Evolutionary conservation across 176 grass and related monocot species (phyloP).

Genomic region (Oryza meridionalis): DNA sequence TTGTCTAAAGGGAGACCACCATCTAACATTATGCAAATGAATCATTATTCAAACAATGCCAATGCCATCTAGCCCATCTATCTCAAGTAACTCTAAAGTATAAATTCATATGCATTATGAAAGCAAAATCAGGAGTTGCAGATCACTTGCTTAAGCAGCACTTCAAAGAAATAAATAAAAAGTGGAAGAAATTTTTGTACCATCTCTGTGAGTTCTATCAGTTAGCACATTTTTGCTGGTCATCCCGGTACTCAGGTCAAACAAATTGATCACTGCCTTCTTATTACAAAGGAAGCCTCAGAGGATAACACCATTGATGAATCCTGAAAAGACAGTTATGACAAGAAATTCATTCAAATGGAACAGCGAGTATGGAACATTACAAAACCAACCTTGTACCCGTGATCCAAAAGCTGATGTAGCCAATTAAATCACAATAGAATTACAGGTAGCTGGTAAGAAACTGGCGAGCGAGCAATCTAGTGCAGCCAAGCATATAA

Average conservation of each 20-base stretch:
- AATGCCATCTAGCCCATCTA: conserved; percentile 24
- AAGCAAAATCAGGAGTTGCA: conserved; percentile 31
- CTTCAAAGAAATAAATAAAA: not conserved
- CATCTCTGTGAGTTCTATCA: conserved; percentile 56
- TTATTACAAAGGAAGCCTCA: conserved; percentile 18
- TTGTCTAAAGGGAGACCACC: conserved; percentile 13
- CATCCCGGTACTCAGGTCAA: conserved; percentile 65
- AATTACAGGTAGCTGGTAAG: conserved; percentile 23
- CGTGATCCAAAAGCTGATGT: conserved; percentile 28
- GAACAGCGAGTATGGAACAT: conserved; percentile 18
- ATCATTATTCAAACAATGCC: conserved; percentile 11
- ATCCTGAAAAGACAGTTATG: conserved; percentile 35
- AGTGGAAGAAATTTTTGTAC: conserved; percentile 31
- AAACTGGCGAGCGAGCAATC: not conserved
- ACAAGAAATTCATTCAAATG: not conserved
- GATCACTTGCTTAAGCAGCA: conserved; percentile 20
- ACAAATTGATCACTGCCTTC: conserved; percentile 65
- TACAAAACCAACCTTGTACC: conserved; percentile 35
- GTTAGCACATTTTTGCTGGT: conserved; percentile 42
- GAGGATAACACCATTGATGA: conserved; percentile 30
- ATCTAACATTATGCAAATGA: conserved; percentile 24
- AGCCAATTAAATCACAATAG: conserved; percentile 32
- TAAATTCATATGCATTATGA: not conserved
- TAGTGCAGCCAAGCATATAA: conserved; percentile 9
- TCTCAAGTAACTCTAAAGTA: not conserved